Percentiles rank a stretch among this genome's conserved stretches.
These are phyloP conservation scores for Dendrobium catenatum DNA, from an alignment of 106 monocot species.

Conservation along the genomic window DNA sequence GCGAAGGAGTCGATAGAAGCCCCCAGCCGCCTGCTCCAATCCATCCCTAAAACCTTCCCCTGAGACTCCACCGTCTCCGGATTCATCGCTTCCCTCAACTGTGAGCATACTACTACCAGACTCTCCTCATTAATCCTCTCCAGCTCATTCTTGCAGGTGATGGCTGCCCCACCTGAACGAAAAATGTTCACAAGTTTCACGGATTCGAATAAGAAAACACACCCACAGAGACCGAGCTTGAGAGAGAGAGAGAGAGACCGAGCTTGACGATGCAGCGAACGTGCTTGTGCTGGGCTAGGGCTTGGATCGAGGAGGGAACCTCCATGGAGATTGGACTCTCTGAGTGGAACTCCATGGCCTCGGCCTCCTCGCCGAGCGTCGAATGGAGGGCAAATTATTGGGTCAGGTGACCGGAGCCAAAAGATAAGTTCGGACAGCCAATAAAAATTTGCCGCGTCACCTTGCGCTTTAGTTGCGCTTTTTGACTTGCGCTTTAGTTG, in stretches of 20 bases:
- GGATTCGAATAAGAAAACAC: neutral
- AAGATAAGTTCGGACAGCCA: too few relatives aligned
- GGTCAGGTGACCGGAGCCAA: too few relatives aligned
- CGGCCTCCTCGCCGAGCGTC: neutral
- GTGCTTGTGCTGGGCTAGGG: conserved; percentile 12
- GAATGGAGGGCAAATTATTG: too few relatives aligned
- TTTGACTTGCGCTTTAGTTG: too few relatives aligned
- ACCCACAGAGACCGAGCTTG: neutral
- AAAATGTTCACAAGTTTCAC: neutral
- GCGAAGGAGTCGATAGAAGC: conserved; percentile 4
- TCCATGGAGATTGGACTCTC: neutral
- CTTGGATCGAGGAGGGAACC: neutral
- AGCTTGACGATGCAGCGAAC: conserved; percentile 73
- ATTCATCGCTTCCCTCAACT: conserved; percentile 65
- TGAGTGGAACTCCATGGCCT: neutral
- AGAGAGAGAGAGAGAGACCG: conserved; percentile 19
- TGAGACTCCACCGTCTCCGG: neutral
- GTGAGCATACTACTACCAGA: conserved; percentile 38
- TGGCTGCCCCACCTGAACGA: conserved; percentile 59
- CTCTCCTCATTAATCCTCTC: conserved; percentile 60
- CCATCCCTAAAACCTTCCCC: conserved; percentile 42
- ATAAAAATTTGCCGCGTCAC: too few relatives aligned
- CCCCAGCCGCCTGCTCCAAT: conserved; percentile 63
- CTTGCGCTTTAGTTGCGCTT: too few relatives aligned
- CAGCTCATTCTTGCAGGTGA: conserved; percentile 66